Conservation (phyloP, 2,329 filamentous ascomycete genomes). For the Alternaria solani region DNA sequence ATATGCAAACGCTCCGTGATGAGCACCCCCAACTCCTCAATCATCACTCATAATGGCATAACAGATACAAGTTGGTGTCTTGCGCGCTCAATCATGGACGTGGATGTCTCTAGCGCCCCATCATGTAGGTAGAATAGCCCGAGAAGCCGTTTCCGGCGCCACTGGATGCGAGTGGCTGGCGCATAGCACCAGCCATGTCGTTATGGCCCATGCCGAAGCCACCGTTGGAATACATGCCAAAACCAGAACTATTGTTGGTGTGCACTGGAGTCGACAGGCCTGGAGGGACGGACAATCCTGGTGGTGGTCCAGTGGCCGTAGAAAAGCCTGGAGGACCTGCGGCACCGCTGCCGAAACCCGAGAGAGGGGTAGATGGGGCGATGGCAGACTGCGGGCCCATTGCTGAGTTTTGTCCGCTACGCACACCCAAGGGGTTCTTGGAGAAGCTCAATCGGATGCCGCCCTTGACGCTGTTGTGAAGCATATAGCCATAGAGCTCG, state of each 20-base stretch:
- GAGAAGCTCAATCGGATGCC: constrained; percentile 96
- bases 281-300: constrained; percentile 79
- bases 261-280: constrained; percentile 63
- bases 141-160: constrained; percentile 43
- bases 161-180: constrained; percentile 45
- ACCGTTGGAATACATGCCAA: constrained; percentile 50
- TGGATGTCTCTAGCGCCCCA: constrained; percentile 43
- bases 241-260: constrained; percentile 41
- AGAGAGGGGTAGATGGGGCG: constrained; percentile 61
- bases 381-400: constrained; percentile 61
- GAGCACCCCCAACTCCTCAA: constrained; percentile 43
- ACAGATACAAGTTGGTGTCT: constrained; percentile 19
- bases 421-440: constrained; percentile 94
- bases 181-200: constrained; percentile 46
- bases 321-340: constrained; percentile 67
- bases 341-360: constrained; percentile 65
- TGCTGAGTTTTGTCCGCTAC: constrained; percentile 72
- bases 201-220: constrained; percentile 47
- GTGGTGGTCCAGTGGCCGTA: constrained; percentile 78
- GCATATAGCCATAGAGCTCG: constrained; percentile 83
- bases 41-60: constrained; percentile 48
- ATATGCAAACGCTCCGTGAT: constrained; percentile 42
- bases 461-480: constrained; percentile 93
- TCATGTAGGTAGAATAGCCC: constrained; percentile 51
- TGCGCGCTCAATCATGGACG: constrained; percentile 50